Evolutionary conservation across 2,329 filamentous ascomycete species (phyloP), one percentile per base, ranked within the genome.

Genomic region (Fusarium nelsonii): DNA sequence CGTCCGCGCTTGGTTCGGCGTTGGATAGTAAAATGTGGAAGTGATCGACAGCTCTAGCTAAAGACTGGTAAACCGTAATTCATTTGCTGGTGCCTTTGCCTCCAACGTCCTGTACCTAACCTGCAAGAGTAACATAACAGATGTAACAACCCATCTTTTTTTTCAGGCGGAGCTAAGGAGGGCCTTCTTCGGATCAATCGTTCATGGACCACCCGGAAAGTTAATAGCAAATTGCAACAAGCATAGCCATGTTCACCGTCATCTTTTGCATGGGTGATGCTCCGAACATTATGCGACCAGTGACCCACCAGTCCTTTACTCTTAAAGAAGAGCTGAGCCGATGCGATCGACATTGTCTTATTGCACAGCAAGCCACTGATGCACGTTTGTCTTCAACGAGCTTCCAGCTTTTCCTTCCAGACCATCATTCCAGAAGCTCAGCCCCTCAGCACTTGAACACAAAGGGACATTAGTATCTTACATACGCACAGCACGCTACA

Each of bases 41-140:
- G 44, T 5, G 61, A 64, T 64, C 61, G 33, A 33, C 61, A 64
- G 28, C n/a, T 14, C 34, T 46, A 58, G 23, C 33, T 33, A 43
- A 58, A 30, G 30, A 30, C 30, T 30, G 30, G 8, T 30, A 30
- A 30, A 64, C 44, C 30, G 50, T 63, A 36, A 36, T 44, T 33
- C 12, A 5, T 14, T 20, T 9, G 9, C 23, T 33, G 33, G 28
- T 28, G 28, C 58, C 40, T 16, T 40, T 37, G 15, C 46, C 23
- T 15, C 14, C 33, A n/a, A 34, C 7, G 15, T 34, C 10, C 11
- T 37, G 11, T 18, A 12, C 9, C n/a, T 28, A 15, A 12, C 26
- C 28, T 28, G 30, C 8, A 9, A 39, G 18, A 39, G 37, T 20
- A 36, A 18, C 32, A 28, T 34, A 9, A 16, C 18, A 16, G 33